Conservation (phyloP, 179 eudicot species). For the Gypsophila paniculata region DNA sequence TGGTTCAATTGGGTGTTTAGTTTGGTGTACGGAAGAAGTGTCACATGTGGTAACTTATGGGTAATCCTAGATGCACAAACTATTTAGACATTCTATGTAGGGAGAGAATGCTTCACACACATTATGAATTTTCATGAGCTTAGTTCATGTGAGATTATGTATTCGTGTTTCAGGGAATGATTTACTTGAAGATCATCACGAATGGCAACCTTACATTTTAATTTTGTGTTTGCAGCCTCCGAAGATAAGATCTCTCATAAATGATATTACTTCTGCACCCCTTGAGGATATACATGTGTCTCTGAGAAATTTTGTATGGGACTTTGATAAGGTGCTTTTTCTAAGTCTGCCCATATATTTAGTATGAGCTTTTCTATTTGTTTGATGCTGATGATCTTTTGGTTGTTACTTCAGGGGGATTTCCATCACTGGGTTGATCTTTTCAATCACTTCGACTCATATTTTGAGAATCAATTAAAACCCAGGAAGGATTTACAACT, state of each 20-base stretch:
- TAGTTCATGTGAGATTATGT: not conserved
- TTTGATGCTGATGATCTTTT: conserved; percentile 26
- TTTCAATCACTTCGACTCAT: conserved; percentile 86
- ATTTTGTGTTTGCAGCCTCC: conserved; percentile 61
- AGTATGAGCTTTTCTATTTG: not conserved
- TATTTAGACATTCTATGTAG: conserved; percentile 1
- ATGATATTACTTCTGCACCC: conserved; percentile 62
- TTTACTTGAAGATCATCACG: not conserved
- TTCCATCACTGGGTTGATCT: conserved; percentile 97
- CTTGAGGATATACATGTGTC: conserved; percentile 78
- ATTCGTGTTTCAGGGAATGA: not conserved
- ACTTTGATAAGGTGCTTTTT: conserved; percentile 77
- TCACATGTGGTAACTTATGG: not conserved
- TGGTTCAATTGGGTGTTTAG: not conserved
- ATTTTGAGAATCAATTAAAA: conserved; percentile 79
- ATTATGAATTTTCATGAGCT: not conserved
- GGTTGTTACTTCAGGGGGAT: conserved; percentile 69
- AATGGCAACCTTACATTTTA: conserved; percentile 9
- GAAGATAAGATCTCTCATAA: conserved; percentile 77
- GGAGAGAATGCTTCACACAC: not conserved
- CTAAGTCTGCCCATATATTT: not conserved
- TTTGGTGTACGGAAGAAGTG: not conserved
- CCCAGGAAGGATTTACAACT: conserved; percentile 84
- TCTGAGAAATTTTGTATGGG: conserved; percentile 78
- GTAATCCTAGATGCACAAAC: no score